Evolutionary conservation across 306 rosid species (phyloP), one percentile per base, ranked within the genome.

Genomic region (Trifolium pratense): DNA sequence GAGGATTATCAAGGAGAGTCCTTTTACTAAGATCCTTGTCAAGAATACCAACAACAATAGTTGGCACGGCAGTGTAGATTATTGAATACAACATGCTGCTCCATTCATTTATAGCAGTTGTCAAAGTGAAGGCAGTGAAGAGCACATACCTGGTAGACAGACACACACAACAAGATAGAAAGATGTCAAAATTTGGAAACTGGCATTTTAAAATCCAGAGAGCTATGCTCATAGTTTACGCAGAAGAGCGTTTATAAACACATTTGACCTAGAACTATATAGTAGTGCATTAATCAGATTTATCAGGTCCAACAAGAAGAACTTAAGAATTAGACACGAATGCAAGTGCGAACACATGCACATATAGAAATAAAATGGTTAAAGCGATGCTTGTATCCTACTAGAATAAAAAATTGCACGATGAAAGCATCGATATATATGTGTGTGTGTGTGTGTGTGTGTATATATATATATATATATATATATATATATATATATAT

Each of bases 101-200:
- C 99, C 97, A 94, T 79, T 94, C 96, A 9, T 85, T 94, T 76
- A 94, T 81, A 37, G 99, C 97, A 3, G 97, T 91, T 11, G 97
- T 86, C 84, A 91, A 80, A 23, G 89, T 84, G 81, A 84, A 94
- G 78, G 81, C 56, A 9, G 99, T 86, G 64, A 73, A 90, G 42
- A 94, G 91, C 60, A 86, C 96, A 74, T 89, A 94, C 99, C 99
- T 94, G 73, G 51, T 70, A 20, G 74, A 39, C 61, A 74, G 9
- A 15, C 65, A 42, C 20, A 69, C 59, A 62, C 23, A 55, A 36
- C 58, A 68, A 23, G 9, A 56, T 56, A 23, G 62, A 1, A 12
- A 56, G 4, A 56, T 25, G 3, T 39, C 9, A 82, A 74, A 64
- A 60, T 45, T 63, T 61, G 70, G 23, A 13, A 42, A 23, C 39